Conservation (phyloP, 1,284 basidiomycete species). For the Somion occarium region DNA sequence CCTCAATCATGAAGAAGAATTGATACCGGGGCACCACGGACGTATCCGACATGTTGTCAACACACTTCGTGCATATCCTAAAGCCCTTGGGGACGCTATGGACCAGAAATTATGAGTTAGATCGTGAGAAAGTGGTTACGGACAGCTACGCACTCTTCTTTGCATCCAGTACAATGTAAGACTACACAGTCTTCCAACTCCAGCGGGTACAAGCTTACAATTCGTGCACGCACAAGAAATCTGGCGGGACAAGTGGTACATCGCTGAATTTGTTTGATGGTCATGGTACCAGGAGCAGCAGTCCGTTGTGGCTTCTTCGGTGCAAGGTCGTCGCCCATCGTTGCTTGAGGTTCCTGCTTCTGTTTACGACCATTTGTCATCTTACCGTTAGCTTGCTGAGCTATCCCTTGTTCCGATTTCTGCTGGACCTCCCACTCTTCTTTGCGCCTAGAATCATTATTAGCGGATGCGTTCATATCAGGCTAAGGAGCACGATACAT, state of each 20-base stretch:
- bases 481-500: constrained; percentile 5
- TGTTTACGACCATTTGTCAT: not conserved
- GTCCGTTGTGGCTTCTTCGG: not conserved
- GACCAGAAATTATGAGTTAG: constrained; percentile 8
- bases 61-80: constrained; percentile 45
- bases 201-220: constrained; percentile 52
- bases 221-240: constrained; percentile 45
- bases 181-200: constrained; percentile 42
- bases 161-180: constrained; percentile 49
- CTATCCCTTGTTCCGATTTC: not conserved
- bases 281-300: constrained; percentile 15
- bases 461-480: not conserved
- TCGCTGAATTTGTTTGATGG: constrained; percentile 37
- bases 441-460: constrained; percentile 4
- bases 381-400: not conserved
- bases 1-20: constrained; percentile 46
- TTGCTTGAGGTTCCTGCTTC: constrained; percentile 3
- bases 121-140: not conserved
- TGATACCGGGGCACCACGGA: constrained; percentile 42
- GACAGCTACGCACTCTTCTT: constrained; percentile 36
- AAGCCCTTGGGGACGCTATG: constrained; percentile 39
- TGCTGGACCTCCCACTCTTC: not conserved
- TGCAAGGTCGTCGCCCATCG: not conserved
- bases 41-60: constrained; percentile 41
- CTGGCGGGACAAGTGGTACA: constrained; percentile 31